Evolutionary conservation across 2,329 filamentous ascomycete species (phyloP).

Genomic region (Diaporthe vaccinii): DNA sequence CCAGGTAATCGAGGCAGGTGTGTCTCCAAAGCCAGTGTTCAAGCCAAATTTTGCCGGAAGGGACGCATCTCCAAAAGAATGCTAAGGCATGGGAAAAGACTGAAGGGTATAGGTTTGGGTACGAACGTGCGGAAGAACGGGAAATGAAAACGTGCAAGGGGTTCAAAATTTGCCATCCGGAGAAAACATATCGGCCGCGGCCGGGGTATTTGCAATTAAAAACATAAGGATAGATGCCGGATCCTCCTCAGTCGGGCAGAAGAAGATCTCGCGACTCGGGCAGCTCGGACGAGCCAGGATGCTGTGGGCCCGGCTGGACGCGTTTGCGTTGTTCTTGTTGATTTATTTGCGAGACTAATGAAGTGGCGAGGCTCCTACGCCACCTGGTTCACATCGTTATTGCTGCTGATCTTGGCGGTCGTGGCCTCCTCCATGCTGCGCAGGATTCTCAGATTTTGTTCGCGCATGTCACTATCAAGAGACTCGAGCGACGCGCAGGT

Average conservation of each 20-base stretch:
- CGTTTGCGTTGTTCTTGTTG: slow-evolving; percentile 22
- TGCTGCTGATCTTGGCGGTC: slow-evolving; percentile 34
- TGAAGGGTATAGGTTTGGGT: slow-evolving; percentile 25
- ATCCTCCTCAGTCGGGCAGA: slow-evolving; percentile 32
- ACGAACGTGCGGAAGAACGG: slow-evolving; percentile 8
- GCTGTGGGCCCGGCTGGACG: slow-evolving; percentile 1
- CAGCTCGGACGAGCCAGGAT: slow-evolving; percentile 13
- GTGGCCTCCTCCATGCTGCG: slow-evolving; percentile 40
- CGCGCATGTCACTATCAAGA: slow-evolving; percentile 41
- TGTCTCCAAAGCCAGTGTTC: slow-evolving; percentile 21
- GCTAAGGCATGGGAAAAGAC: slow-evolving; percentile 27
- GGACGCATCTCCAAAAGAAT: slow-evolving; percentile 19
- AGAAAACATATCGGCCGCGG: slow-evolving; percentile 14
- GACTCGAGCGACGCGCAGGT: slow-evolving; percentile 39
- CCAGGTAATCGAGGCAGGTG: neutral
- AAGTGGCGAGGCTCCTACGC: slow-evolving; percentile 22
- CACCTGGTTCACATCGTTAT: slow-evolving; percentile 36
- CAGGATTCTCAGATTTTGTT: slow-evolving; percentile 39
- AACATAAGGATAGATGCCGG: slow-evolving; percentile 31
- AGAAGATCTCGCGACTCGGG: slow-evolving; percentile 19
- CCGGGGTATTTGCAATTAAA: slow-evolving; percentile 37
- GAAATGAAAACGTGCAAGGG: neutral
- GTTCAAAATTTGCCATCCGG: slow-evolving; percentile 4
- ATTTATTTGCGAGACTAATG: slow-evolving; percentile 32
- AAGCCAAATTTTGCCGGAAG: slow-evolving; percentile 1